Evolutionary conservation across 495 filamentous ascomycete species (phyloP).

Genomic region (Penicillium lagena): DNA sequence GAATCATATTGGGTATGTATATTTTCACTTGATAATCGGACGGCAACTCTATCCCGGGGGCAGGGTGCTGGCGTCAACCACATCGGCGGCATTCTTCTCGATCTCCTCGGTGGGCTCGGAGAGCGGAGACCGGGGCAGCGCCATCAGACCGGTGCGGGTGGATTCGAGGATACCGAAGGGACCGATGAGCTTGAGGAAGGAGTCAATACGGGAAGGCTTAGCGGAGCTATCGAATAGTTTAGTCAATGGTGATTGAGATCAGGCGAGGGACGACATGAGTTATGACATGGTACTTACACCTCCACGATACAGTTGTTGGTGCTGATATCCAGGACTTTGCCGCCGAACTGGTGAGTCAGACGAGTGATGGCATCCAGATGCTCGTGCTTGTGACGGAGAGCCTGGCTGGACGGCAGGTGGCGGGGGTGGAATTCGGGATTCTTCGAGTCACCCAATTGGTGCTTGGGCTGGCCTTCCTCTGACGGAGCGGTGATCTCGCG

Average conservation of each 20-base stretch:
- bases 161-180: conserved; percentile 98
- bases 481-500: conserved; percentile 57
- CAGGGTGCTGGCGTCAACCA: conserved; percentile 87
- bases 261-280: background rate
- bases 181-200: conserved; percentile 89
- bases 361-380: conserved; percentile 92
- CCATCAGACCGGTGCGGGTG: conserved; percentile 91
- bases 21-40: conserved; percentile 6
- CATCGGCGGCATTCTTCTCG: conserved; percentile 79
- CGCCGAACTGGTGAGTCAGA: conserved; percentile 93
- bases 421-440: conserved; percentile 70
- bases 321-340: conserved; percentile 95
- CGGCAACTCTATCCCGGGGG: conserved; percentile 70
- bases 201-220: conserved; percentile 90
- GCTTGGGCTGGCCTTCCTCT: conserved; percentile 25
- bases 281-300: conserved; percentile 56
- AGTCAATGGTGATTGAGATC: background rate
- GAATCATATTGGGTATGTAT: conserved; percentile 18
- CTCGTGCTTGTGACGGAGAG: conserved; percentile 91
- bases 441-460: conserved; percentile 19
- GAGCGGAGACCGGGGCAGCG: conserved; percentile 86
- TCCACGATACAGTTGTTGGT: conserved; percentile 98
- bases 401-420: conserved; percentile 76
- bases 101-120: conserved; percentile 63
- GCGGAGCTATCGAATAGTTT: conserved; percentile 55